Conservation (phyloP, 495 filamentous ascomycete genomes). For the Aspergillus cristatus region DNA sequence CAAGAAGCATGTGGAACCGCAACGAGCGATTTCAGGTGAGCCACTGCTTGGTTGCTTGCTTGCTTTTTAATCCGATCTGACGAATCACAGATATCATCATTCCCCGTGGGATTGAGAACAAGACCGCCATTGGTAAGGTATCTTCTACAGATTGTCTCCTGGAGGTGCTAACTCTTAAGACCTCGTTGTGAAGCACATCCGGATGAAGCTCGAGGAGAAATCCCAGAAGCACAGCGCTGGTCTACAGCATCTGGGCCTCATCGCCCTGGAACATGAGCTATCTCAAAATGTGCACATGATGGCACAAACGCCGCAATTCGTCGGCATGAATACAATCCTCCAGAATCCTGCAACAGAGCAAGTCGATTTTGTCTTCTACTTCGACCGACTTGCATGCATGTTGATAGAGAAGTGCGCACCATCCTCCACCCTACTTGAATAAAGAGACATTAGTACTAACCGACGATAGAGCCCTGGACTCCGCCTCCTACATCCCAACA, state of each 20-base stretch:
- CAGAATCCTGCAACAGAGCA: conserved; percentile 68
- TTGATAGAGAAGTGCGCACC: conserved; percentile 67
- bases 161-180: conserved; percentile 30
- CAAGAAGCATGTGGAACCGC: conserved; percentile 80
- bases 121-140: conserved; percentile 72
- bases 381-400: conserved; percentile 75
- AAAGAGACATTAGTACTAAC: conserved; percentile 4
- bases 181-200: conserved; percentile 87
- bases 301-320: conserved; percentile 64
- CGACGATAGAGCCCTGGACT: conserved; percentile 56
- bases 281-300: conserved; percentile 64
- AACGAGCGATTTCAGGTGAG: conserved; percentile 66
- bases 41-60: neutral
- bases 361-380: conserved; percentile 96
- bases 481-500: conserved; percentile 50
- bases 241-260: conserved; percentile 60
- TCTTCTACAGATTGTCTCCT: neutral
- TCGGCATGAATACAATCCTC: conserved; percentile 83
- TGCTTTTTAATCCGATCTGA: conserved; percentile 7
- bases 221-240: conserved; percentile 71
- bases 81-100: conserved; percentile 72
- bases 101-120: conserved; percentile 86
- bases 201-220: conserved; percentile 73
- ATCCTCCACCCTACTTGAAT: neutral
- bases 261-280: conserved; percentile 59